Base-by-base conservation (phyloP, 1,284 basidiomycete species). In the Fomitopsis schrenkii region DNA sequence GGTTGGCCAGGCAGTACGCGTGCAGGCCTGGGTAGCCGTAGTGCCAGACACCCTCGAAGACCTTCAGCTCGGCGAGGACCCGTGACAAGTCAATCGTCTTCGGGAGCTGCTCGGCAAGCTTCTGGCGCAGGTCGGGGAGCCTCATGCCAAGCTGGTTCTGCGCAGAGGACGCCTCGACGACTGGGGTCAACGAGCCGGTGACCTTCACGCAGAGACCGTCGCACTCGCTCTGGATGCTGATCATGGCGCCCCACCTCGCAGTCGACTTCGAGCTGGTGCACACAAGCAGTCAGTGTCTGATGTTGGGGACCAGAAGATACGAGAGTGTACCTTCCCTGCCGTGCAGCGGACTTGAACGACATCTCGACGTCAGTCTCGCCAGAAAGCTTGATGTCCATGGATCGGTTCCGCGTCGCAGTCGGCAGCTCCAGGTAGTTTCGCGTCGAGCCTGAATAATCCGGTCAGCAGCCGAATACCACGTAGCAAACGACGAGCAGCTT, bases 21-120 rank as follows among this genome's bases (percentile, higher is more conserved):
- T 64, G 61, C n/a, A 68, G 55, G 10, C 66, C 66, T 9, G 71
- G 67, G 57, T 70, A 72, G 41, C 68, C 68, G 54, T 69, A 70
- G 33, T 69, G 62, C 72, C 73, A 76, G 9, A 62, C 61, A 57
- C 72, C 72, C 58, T 73, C 70, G 63, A 76, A 71, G 44, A 62
- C 63, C 48, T 64, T 64, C 57, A 75, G 66, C 63, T 74, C 69
- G 12, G 57, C 48, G 22, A 71, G 57, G 42, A 73, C 64, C 42
- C 50, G 64, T 8, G 60, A 58, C 35, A 73, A 63, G 60, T 71
- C 67, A 57, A 73, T 63, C 35, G 63, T 59, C 22, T 56, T 35
- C 4, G 71, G 67, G 58, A 75, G 66, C 36, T 68, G 59, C 28
- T 58, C 54, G 54, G 62, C 50, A 52, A 74, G 68, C 38, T 67